These are phyloP conservation scores for Silene vulgaris DNA, from an alignment of 179 eudicot genomes.

Conservation along the genomic window DNA sequence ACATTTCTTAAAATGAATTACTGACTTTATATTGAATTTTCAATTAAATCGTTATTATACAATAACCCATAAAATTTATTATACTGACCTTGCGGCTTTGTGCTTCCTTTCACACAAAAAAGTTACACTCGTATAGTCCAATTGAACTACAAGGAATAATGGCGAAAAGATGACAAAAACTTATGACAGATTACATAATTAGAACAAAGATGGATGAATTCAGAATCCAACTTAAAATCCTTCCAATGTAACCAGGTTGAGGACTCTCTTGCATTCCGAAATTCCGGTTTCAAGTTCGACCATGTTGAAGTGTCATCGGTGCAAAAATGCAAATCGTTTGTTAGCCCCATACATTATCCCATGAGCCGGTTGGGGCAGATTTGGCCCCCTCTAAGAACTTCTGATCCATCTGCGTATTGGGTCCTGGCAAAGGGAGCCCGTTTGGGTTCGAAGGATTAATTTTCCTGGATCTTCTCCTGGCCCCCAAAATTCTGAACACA, in stretches of 20 bases:
- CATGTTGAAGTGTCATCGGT: not conserved
- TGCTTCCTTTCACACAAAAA: not conserved
- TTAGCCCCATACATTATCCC: conserved; percentile 77
- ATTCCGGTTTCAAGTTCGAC: conserved; percentile 7
- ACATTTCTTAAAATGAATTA: too few species aligned
- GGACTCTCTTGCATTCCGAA: conserved; percentile 3
- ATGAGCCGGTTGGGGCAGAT: conserved; percentile 45
- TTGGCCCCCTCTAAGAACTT: conserved; percentile 54
- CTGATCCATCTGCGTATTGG: conserved; percentile 33
- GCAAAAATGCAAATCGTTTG: conserved; percentile 28
- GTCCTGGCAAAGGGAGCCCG: conserved; percentile 46
- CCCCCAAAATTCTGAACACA: conserved; percentile 64
- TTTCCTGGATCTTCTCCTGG: conserved; percentile 46
- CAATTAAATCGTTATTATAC: not conserved
- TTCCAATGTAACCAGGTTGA: not conserved
- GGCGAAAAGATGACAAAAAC: conserved; percentile 1
- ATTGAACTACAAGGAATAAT: conserved; percentile 12
- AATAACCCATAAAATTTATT: not conserved
- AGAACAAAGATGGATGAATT: conserved; percentile 9
- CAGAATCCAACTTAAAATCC: not conserved
- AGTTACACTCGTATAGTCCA: conserved; percentile 8
- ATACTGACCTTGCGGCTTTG: not conserved
- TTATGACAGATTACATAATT: not conserved
- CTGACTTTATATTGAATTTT: not conserved
- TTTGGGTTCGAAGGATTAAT: conserved; percentile 48